Evolutionary conservation across 2,329 filamentous ascomycete genomes (phyloP).

Genomic region (Fusarium armeniacum): DNA sequence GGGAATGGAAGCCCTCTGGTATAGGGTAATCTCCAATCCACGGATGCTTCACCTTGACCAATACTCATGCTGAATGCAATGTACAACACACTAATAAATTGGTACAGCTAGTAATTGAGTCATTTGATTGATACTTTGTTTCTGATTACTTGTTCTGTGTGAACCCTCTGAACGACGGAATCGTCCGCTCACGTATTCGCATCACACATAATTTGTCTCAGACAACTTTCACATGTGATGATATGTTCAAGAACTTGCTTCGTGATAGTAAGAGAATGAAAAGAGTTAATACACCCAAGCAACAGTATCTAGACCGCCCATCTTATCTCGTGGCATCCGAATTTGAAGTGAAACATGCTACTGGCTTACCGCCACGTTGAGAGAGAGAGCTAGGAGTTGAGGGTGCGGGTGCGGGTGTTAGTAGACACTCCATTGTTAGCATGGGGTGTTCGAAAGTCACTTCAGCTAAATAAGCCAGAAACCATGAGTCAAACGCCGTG

Average conservation of each 20-base stretch:
- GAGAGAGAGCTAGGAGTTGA: not conserved
- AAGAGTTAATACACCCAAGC: not conserved
- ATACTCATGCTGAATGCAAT: not conserved
- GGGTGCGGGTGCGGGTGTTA: not conserved
- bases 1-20: not conserved
- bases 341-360: constrained; percentile 7
- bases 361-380: not conserved
- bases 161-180: constrained; percentile 2
- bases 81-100: not conserved
- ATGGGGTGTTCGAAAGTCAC: not conserved
- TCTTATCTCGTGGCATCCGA: not conserved
- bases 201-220: not conserved
- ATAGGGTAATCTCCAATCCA: constrained; percentile 12
- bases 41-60: not conserved
- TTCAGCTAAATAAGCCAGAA: not conserved
- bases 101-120: not conserved
- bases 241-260: too few species aligned
- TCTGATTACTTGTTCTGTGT: not conserved
- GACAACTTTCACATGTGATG: not conserved
- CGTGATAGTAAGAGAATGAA: too few species aligned
- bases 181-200: constrained; percentile 8
- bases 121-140: not conserved
- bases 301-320: not conserved
- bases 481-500: not conserved
- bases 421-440: not conserved